Evolutionary conservation across 352 stramenopile species (phyloP).

Genomic region (Pythium dissotocum): DNA sequence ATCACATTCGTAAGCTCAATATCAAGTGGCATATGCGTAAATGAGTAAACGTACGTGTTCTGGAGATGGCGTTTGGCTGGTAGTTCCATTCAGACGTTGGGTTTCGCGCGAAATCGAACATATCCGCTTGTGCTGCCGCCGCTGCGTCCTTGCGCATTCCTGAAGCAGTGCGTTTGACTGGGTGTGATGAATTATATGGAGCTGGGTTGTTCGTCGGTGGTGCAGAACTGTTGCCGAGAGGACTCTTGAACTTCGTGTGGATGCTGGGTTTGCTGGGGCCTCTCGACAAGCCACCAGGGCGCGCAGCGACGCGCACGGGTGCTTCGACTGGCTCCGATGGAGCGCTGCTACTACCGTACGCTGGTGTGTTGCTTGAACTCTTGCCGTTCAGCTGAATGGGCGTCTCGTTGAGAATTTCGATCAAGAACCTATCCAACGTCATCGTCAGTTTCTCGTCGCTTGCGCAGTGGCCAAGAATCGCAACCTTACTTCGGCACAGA

Average conservation of each 20-base stretch:
- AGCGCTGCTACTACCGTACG: not conserved
- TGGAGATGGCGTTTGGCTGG: constrained; percentile 37
- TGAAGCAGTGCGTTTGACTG: constrained; percentile 17
- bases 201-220: not conserved
- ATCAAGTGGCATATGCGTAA: not conserved
- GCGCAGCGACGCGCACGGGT: constrained; percentile 4
- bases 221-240: not conserved
- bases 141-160: constrained; percentile 18
- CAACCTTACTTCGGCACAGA: constrained; percentile 47
- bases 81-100: constrained; percentile 71
- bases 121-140: not conserved
- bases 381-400: constrained; percentile 32
- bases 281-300: constrained; percentile 20
- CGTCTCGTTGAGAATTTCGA: constrained; percentile 71
- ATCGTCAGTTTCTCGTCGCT: not conserved
- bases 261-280: constrained; percentile 5
- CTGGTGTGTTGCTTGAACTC: constrained; percentile 1
- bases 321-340: constrained; percentile 20
- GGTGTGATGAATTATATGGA: constrained; percentile 14
- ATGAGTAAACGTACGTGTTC: constrained; percentile 43
- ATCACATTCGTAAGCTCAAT: not conserved
- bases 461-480: not conserved
- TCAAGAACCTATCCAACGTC: constrained; percentile 46
- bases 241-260: constrained; percentile 30
- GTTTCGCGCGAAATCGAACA: constrained; percentile 56